A percentile compares a stretch with the other conserved stretches of the same genome.
Evolutionary conservation across 1,284 basidiomycete genomes (phyloP).

Genomic region (Exobasidium cylindrosporum): DNA sequence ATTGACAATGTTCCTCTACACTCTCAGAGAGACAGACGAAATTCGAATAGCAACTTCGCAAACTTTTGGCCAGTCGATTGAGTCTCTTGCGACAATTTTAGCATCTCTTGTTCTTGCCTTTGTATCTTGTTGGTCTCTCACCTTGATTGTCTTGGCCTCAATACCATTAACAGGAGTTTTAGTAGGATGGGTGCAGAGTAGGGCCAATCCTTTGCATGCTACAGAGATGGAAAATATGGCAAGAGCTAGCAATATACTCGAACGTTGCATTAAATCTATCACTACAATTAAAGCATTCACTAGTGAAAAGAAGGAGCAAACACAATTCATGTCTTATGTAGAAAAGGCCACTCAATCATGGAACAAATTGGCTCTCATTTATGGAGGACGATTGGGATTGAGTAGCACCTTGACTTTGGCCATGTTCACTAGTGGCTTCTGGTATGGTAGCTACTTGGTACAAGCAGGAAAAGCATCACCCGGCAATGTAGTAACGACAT

Average conservation of each 20-base stretch:
- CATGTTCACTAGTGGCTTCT: slow-evolving; percentile 72
- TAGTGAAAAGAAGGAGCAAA: slow-evolving; percentile 67
- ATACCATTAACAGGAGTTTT: slow-evolving; percentile 78
- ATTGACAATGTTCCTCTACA: slow-evolving; percentile 5
- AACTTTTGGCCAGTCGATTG: slow-evolving; percentile 72
- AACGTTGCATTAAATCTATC: slow-evolving; percentile 75
- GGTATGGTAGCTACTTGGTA: slow-evolving; percentile 88
- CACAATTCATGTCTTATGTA: slow-evolving; percentile 60
- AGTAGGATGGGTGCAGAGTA: slow-evolving; percentile 69
- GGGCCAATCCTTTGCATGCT: slow-evolving; percentile 63
- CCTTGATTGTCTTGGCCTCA: slow-evolving; percentile 84
- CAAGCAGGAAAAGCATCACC: slow-evolving; percentile 67
- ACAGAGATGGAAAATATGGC: slow-evolving; percentile 70
- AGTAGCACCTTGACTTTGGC: slow-evolving; percentile 56
- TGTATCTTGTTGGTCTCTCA: slow-evolving; percentile 73
- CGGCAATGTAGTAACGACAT: slow-evolving; percentile 86
- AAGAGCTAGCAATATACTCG: slow-evolving; percentile 71
- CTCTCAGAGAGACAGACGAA: slow-evolving; percentile 82
- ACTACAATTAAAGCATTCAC: slow-evolving; percentile 95
- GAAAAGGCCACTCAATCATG: slow-evolving; percentile 60
- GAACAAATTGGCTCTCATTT: slow-evolving; percentile 65
- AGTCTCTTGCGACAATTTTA: slow-evolving; percentile 75
- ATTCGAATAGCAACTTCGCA: slow-evolving; percentile 79
- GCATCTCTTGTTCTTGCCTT: slow-evolving; percentile 80
- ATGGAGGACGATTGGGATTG: slow-evolving; percentile 64